These are phyloP conservation scores for Petunia axillaris DNA, from an alignment of 257 asterid genomes.

Conservation along the genomic window DNA sequence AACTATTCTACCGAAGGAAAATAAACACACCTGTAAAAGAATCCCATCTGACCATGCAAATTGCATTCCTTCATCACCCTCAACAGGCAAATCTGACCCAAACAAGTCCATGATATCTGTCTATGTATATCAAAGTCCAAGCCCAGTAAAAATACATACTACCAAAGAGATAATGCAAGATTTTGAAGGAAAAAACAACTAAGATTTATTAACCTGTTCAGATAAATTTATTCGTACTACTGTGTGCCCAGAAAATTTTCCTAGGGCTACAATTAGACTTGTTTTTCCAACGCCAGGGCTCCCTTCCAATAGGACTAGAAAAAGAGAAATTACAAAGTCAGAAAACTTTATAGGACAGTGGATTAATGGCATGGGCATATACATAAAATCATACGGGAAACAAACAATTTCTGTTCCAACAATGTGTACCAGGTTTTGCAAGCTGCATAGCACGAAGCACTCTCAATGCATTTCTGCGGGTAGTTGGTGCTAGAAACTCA, in stretches of 20 bases:
- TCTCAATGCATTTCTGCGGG: conserved; percentile 80
- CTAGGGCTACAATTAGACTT: conserved; percentile 85
- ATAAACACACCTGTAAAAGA: conserved; percentile 76
- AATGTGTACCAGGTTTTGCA: conserved; percentile 78
- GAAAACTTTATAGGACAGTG: conserved; percentile 28
- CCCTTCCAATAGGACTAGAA: conserved; percentile 88
- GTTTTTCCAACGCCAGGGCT: conserved; percentile 99
- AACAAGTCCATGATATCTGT: conserved; percentile 95
- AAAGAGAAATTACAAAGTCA: conserved; percentile 39
- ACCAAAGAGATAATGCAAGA: conserved; percentile 21
- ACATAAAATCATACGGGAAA: neutral
- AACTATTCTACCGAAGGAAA: neutral
- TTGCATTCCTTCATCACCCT: conserved; percentile 85
- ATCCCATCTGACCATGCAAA: conserved; percentile 99
- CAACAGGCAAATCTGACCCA: conserved; percentile 97
- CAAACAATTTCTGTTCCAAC: neutral
- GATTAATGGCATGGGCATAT: neutral
- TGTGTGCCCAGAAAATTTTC: conserved; percentile 85
- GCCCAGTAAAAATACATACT: conserved; percentile 29
- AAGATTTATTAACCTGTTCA: conserved; percentile 72
- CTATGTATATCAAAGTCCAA: conserved; percentile 49
- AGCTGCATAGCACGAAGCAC: conserved; percentile 99
- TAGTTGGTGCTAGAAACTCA: conserved; percentile 88
- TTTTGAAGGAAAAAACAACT: neutral
- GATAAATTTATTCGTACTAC: conserved; percentile 96